Percentiles rank a stretch among this genome's conserved stretches.
These are phyloP conservation scores for Dispira parvispora DNA, from an alignment of 192 early-diverging fungal genomes.

Conservation along the genomic window DNA sequence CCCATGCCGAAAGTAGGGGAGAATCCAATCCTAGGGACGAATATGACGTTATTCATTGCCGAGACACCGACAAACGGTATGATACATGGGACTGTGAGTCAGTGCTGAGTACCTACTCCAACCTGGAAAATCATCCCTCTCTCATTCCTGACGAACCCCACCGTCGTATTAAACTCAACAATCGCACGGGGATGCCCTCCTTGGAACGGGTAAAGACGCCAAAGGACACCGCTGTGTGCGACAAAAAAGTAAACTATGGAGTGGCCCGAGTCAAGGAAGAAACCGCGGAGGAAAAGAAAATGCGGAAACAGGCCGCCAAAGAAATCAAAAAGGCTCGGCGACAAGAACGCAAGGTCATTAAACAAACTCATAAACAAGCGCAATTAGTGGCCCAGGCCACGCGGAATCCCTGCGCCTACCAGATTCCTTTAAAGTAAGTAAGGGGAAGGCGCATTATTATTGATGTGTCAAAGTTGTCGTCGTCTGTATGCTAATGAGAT, in stretches of 20 bases:
- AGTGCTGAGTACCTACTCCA: conserved; percentile 79
- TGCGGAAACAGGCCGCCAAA: conserved; percentile 75
- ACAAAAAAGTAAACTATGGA: conserved; percentile 43
- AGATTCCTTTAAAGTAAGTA: background rate
- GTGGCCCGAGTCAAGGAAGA: conserved; percentile 60
- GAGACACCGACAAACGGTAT: conserved; percentile 23
- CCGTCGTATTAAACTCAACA: conserved; percentile 46
- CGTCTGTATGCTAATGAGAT: no score
- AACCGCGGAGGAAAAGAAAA: conserved; percentile 82
- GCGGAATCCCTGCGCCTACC: conserved; percentile 8
- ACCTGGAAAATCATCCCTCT: conserved; percentile 82
- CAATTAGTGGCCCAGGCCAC: background rate
- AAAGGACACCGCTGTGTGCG: conserved; percentile 11
- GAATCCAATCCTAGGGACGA: conserved; percentile 20
- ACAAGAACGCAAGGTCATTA: conserved; percentile 10
- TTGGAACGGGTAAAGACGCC: conserved; percentile 21
- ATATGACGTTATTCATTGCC: conserved; percentile 31
- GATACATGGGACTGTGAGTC: conserved; percentile 86
- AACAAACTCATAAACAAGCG: background rate
- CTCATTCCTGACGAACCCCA: conserved; percentile 50
- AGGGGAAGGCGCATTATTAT: background rate
- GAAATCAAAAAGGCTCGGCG: conserved; percentile 42
- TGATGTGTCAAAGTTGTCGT: background rate
- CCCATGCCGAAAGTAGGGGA: conserved; percentile 19
- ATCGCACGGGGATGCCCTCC: conserved; percentile 55